These are phyloP conservation scores for Zasmidium citrigriseum DNA, from an alignment of 2,329 filamentous ascomycete genomes.

Conservation along the genomic window DNA sequence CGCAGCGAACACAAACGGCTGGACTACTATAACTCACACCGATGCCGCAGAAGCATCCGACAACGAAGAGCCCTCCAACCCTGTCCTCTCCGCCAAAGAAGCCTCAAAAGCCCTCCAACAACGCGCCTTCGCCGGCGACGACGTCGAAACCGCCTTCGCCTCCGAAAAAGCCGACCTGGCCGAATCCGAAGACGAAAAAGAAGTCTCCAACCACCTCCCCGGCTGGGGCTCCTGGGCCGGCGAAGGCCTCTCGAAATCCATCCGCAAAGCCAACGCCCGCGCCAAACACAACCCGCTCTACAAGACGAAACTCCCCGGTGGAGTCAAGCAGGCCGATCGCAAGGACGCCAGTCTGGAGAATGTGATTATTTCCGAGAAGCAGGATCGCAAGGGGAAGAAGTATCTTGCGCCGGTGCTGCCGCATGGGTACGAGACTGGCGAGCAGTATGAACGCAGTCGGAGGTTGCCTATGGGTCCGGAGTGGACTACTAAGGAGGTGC, in stretches of 20 bases:
- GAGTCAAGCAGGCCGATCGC: conserved; percentile 73
- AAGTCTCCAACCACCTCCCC: conserved; percentile 80
- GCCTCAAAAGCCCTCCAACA: conserved; percentile 71
- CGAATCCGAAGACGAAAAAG: conserved; percentile 78
- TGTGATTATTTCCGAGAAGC: conserved; percentile 92
- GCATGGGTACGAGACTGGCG: conserved; percentile 81
- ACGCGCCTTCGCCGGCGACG: conserved; percentile 81
- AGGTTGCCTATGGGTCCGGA: conserved; percentile 87
- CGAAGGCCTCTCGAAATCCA: conserved; percentile 72
- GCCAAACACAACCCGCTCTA: conserved; percentile 54
- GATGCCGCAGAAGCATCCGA: conserved; percentile 34
- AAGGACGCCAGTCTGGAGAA: conserved; percentile 79
- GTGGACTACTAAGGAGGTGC: conserved; percentile 94
- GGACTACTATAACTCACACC: conserved; percentile 44
- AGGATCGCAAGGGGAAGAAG: conserved; percentile 84
- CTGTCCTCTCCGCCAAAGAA: conserved; percentile 29
- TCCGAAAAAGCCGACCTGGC: conserved; percentile 73
- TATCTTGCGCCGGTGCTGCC: conserved; percentile 84
- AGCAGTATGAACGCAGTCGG: conserved; percentile 88
- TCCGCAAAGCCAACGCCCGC: conserved; percentile 62
- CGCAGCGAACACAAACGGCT: conserved; percentile 42
- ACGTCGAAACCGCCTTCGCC: conserved; percentile 78
- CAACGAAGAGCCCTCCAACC: conserved; percentile 19
- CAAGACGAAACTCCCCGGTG: conserved; percentile 57
- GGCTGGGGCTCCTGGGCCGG: conserved; percentile 95